A percentile compares a stretch with the other conserved stretches of the same genome.
phyloP scores from a whole-genome alignment of 2,329 filamentous ascomycete genomes.

The Incumbomyces lentus region DNA sequence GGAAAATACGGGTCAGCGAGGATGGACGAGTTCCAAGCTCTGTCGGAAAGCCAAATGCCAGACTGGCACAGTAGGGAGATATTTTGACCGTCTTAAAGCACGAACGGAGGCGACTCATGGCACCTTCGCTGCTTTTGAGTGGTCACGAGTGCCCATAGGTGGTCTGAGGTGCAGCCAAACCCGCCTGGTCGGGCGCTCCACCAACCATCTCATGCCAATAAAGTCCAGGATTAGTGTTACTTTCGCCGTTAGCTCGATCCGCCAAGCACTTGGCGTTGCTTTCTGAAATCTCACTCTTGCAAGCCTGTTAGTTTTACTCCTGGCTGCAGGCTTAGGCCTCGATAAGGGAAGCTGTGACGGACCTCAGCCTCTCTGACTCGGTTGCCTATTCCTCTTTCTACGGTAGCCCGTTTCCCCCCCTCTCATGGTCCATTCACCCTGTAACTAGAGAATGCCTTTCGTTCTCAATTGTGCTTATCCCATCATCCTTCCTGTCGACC shows the following conservation, averaged over 20 bases:
- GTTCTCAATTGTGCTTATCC: constrained; percentile 2
- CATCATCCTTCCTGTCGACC: not conserved
- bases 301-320: no score
- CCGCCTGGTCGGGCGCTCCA: constrained; percentile 1
- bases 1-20: not conserved
- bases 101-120: not conserved
- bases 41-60: constrained; percentile 2
- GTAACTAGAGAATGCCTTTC: no score
- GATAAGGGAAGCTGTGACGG: no score
- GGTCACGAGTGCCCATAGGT: no score
- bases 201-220: constrained; percentile 5
- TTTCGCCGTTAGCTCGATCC: not conserved
- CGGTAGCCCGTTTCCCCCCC: not conserved
- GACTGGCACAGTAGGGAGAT: not conserved
- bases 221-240: constrained; percentile 1
- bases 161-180: constrained; percentile 1
- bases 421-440: no score
- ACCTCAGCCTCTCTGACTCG: not conserved
- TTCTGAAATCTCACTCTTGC: not conserved
- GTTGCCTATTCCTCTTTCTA: not conserved
- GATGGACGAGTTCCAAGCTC: not conserved
- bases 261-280: constrained; percentile 5
- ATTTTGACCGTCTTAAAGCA: constrained; percentile 2
- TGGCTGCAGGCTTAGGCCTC: no score
- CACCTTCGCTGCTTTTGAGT: not conserved